These are phyloP conservation scores for Fusarium acutatum DNA, from an alignment of 2,329 filamentous ascomycete genomes.

Conservation along the genomic window DNA sequence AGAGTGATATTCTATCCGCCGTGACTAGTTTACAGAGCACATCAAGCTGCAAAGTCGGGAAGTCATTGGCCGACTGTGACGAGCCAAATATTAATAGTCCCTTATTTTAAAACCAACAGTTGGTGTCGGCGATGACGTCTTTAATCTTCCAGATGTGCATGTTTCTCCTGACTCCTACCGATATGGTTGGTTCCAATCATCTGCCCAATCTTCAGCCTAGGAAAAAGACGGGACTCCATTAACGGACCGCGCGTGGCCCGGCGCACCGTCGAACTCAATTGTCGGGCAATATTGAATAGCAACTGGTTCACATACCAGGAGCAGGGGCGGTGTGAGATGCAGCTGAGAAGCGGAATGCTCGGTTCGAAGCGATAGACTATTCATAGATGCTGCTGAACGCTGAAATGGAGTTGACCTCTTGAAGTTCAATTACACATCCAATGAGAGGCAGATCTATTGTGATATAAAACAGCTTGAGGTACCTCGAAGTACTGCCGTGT, in stretches of 20 bases:
- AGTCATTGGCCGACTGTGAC: not conserved
- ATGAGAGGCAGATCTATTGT: not conserved
- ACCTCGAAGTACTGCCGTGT: conserved; percentile 33
- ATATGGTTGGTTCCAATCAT: conserved; percentile 38
- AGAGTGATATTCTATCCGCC: not conserved
- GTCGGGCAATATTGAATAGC: conserved; percentile 20
- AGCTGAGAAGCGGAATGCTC: not conserved
- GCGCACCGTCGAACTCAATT: conserved; percentile 43
- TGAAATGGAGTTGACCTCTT: not conserved
- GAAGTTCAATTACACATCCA: not conserved
- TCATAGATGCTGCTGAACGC: not conserved
- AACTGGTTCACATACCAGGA: conserved; percentile 8
- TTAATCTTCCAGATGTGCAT: conserved; percentile 17
- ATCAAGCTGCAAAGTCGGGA: not conserved
- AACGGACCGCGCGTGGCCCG: conserved; percentile 42
- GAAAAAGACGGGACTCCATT: conserved; percentile 43
- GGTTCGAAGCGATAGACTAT: not conserved
- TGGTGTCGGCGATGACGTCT: conserved; percentile 24
- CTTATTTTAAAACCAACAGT: conserved; percentile 11
- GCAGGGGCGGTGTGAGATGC: conserved; percentile 28
- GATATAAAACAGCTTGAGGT: conserved; percentile 9
- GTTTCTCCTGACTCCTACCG: conserved; percentile 16
- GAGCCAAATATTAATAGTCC: not conserved
- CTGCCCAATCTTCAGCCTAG: conserved; percentile 36
- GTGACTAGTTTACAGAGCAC: not conserved